A percentile compares a stretch with the other conserved stretches of the same genome.
Evolutionary conservation across 2,329 filamentous ascomycete species (phyloP).

Genomic region (Scedosporium aurantiacum): DNA sequence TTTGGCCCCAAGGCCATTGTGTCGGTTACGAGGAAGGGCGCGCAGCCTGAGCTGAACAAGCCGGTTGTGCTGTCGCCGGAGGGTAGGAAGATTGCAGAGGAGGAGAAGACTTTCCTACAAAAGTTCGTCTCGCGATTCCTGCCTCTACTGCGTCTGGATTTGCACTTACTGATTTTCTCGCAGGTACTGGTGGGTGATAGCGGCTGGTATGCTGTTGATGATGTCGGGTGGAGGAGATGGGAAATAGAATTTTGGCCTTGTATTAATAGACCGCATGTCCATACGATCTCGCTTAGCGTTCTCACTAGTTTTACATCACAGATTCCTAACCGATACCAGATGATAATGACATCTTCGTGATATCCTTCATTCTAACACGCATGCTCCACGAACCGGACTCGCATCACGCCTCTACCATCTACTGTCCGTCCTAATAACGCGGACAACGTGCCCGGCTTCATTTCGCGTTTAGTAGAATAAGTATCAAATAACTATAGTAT

Average conservation of each 20-base stretch:
- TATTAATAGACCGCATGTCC: neutral
- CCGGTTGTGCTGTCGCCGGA: conserved; percentile 51
- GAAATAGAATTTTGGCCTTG: conserved; percentile 28
- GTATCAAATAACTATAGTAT: too few species aligned
- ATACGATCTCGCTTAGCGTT: neutral
- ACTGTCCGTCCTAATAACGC: too few species aligned
- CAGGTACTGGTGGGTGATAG: conserved; percentile 59
- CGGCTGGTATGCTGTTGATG: conserved; percentile 40
- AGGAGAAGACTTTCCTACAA: conserved; percentile 56
- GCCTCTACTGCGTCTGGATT: neutral
- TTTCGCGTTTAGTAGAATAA: too few species aligned
- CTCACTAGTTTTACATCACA: too few species aligned
- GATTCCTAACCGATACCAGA: too few species aligned
- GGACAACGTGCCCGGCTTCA: too few species aligned
- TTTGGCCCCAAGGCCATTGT: conserved; percentile 51
- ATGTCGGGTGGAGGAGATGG: conserved; percentile 41
- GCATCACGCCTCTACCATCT: too few species aligned
- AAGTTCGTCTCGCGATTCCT: conserved; percentile 37
- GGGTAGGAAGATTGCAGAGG: conserved; percentile 44
- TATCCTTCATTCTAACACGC: too few species aligned
- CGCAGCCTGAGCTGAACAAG: conserved; percentile 49
- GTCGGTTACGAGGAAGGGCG: conserved; percentile 34
- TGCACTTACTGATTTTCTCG: neutral
- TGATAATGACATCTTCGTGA: too few species aligned
- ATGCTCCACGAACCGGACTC: too few species aligned